phyloP scores from a whole-genome alignment of 352 stramenopile genomes.

The Phytophthora citrophthora region DNA sequence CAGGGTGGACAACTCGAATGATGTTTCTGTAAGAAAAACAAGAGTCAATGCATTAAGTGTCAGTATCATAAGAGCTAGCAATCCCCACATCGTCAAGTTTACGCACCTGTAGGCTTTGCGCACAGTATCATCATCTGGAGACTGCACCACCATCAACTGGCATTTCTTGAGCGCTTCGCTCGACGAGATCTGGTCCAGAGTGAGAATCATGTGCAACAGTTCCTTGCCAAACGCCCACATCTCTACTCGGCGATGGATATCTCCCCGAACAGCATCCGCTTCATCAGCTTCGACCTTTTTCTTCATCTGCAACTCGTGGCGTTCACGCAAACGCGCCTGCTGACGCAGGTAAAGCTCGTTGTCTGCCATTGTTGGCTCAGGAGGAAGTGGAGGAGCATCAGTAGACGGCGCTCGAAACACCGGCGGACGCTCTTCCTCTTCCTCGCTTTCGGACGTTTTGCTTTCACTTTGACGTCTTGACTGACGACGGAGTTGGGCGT shows the following conservation, averaged over 20 bases:
- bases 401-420: constrained; percentile 14
- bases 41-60: no score
- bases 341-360: constrained; percentile 83
- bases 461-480: constrained; percentile 52
- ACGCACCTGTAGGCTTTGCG: constrained; percentile 83
- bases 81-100: no score
- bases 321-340: constrained; percentile 82
- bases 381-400: constrained; percentile 64
- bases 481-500: constrained; percentile 38
- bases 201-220: constrained; percentile 84
- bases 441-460: constrained; percentile 70
- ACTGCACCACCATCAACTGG: constrained; percentile 81
- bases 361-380: constrained; percentile 71
- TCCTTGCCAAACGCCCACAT: constrained; percentile 89
- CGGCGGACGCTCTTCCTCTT: constrained; percentile 34
- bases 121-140: constrained; percentile 79
- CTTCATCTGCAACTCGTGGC: constrained; percentile 82
- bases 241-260: constrained; percentile 79
- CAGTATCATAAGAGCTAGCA: no score
- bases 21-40: constrained; percentile 62
- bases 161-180: constrained; percentile 78
- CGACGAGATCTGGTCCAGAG: constrained; percentile 81
- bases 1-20: constrained; percentile 86
- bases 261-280: constrained; percentile 74
- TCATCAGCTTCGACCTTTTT: constrained; percentile 83